Conservation (phyloP, 805 yeast genomes). For the Yamadazyma olivae region DNA sequence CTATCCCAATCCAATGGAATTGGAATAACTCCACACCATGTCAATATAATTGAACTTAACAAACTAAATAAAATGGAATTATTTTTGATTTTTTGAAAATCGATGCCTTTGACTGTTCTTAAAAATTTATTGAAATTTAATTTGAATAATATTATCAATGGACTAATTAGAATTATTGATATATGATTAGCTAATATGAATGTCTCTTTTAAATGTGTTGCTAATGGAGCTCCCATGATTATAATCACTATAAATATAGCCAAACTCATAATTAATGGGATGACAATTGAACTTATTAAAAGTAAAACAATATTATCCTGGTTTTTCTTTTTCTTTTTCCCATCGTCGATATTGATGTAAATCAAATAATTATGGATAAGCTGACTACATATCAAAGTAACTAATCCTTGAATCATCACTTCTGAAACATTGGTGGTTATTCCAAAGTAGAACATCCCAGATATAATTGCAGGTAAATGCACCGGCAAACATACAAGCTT, state of each 20-base stretch:
- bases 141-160: conserved; percentile 55
- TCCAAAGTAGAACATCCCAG: conserved; percentile 29
- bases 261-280: conserved; percentile 33
- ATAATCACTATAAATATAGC: conserved; percentile 45
- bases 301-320: conserved; percentile 20
- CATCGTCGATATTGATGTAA: conserved; percentile 5
- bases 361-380: conserved; percentile 21
- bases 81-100: conserved; percentile 19
- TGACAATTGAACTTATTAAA: conserved; percentile 22
- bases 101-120: conserved; percentile 18
- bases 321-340: conserved; percentile 3
- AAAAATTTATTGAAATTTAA: conserved; percentile 44
- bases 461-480: conserved; percentile 25
- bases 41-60: conserved; percentile 49
- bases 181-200: conserved; percentile 59
- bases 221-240: conserved; percentile 79
- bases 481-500: conserved; percentile 21
- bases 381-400: conserved; percentile 21
- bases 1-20: conserved; percentile 98
- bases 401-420: conserved; percentile 24
- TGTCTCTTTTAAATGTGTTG: conserved; percentile 52
- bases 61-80: conserved; percentile 26
- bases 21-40: conserved; percentile 92
- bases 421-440: conserved; percentile 21
- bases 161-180: conserved; percentile 57